Base-by-base conservation (phyloP, 23 red algal genomes). In the Rhodosorus marinus region DNA sequence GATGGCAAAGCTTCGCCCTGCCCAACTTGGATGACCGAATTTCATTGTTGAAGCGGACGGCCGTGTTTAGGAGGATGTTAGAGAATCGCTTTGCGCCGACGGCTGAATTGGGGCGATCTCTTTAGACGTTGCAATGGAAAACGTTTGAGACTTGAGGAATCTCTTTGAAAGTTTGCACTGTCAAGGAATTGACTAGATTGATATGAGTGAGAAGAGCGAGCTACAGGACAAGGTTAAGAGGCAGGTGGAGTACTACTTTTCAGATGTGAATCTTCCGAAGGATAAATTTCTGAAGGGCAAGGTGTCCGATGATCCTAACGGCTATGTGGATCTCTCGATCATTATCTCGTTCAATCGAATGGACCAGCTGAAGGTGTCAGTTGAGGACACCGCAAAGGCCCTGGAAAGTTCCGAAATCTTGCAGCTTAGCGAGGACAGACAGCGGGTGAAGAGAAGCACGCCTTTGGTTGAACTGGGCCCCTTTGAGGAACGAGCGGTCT, bases 181-280 rank as follows among this genome's bases (percentile, higher is more conserved):
- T n/a, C n/a, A n/a, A n/a, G n/a, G n/a, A n/a, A n/a, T n/a, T n/a
- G n/a, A n/a, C n/a, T n/a, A n/a, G n/a, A n/a, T n/a, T n/a, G n/a
- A n/a, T n/a, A n/a, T n/a, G n/a, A 43, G 38, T 43, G 38, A 43
- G 11, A 43, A 43, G 38, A 17, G 11, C 11, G 38, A 43, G 38
- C 38, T 11, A 17, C 38, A 11, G 38, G 9, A 35, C 17, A 74
- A 74, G 17, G 20, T 60, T 24, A 69, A 66, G 3, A 59, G 30
- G 21, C 90, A 98, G 62, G 28, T 98, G 19, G 90, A 98, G 79
- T 98, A 66, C 63, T 98, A 98, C 51, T 84, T 98, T 26, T 80
- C 71, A 33, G 90, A 98, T 47, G 74, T 80, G 29, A 98, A 98
- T 51, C 64, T 98, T 6, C 79, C 79, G 7, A 55, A 80, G 4